phyloP scores from a whole-genome alignment of 345 rosid species.

The Salix brachista region DNA sequence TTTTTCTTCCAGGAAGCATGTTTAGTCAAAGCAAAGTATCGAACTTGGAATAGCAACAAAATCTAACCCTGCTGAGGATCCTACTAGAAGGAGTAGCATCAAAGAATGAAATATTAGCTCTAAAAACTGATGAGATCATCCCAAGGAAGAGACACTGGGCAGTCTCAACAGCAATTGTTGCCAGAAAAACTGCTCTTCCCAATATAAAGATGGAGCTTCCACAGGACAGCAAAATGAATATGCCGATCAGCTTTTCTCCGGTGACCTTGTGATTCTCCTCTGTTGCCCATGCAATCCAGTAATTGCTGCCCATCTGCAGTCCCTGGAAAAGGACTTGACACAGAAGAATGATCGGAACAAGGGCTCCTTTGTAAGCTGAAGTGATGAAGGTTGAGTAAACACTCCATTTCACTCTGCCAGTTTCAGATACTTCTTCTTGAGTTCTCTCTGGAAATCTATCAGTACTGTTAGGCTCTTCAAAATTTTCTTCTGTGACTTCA shows the following conservation, averaged over 20 bases:
- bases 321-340: conserved; percentile 61
- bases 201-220: conserved; percentile 64
- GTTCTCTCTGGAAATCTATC: conserved; percentile 16
- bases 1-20: background rate
- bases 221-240: conserved; percentile 48
- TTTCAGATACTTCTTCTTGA: conserved; percentile 41
- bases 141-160: conserved; percentile 53
- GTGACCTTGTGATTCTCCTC: conserved; percentile 33
- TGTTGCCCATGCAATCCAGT: conserved; percentile 74
- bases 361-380: conserved; percentile 45
- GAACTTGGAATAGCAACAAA: background rate
- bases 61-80: conserved; percentile 57
- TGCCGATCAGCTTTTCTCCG: conserved; percentile 39
- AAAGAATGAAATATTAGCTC: conserved; percentile 64
- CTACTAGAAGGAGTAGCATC: conserved; percentile 68
- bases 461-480: conserved; percentile 1
- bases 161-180: conserved; percentile 56
- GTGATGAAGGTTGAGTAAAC: conserved; percentile 56
- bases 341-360: conserved; percentile 45
- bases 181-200: conserved; percentile 58
- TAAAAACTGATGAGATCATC: conserved; percentile 56
- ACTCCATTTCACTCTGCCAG: conserved; percentile 61
- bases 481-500: background rate
- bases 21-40: background rate
- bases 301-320: conserved; percentile 63